Percentiles rank a stretch among this genome's conserved stretches.
These are phyloP conservation scores for Kernera saxatilis DNA, from an alignment of 345 rosid species.

Conservation along the genomic window DNA sequence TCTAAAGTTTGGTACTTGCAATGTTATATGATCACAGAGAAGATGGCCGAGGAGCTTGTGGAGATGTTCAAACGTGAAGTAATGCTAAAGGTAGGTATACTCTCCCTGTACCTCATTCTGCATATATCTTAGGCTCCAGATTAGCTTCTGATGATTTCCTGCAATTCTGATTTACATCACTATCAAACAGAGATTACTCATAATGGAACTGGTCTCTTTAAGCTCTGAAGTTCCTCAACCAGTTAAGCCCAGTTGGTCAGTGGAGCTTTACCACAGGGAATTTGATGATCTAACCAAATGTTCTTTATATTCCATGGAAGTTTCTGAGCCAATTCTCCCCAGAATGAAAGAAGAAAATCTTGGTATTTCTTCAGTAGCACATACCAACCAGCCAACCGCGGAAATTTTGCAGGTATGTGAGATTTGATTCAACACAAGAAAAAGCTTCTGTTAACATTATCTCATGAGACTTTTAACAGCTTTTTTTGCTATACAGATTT, in stretches of 20 bases:
- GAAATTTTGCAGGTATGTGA: slow-evolving; percentile 58
- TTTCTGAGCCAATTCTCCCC: slow-evolving; percentile 42
- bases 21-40: slow-evolving; percentile 42
- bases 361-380: slow-evolving; percentile 27
- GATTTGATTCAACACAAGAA: neutral
- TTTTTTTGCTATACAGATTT: slow-evolving; percentile 39
- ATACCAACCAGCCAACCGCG: slow-evolving; percentile 35
- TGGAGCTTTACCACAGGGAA: slow-evolving; percentile 78
- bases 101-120: neutral
- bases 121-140: neutral
- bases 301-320: slow-evolving; percentile 45
- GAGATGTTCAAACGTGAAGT: slow-evolving; percentile 72
- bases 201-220: slow-evolving; percentile 44
- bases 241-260: slow-evolving; percentile 43
- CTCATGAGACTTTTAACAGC: neutral
- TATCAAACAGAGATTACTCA: slow-evolving; percentile 50
- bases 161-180: slow-evolving; percentile 4
- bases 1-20: slow-evolving; percentile 8
- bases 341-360: slow-evolving; percentile 36
- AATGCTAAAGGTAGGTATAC: slow-evolving; percentile 69
- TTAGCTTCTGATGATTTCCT: neutral
- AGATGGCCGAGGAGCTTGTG: slow-evolving; percentile 66
- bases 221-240: slow-evolving; percentile 44
- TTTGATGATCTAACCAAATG: slow-evolving; percentile 49
- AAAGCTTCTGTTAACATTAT: neutral